A percentile compares a stretch with the other conserved stretches of the same genome.
phyloP scores from a whole-genome alignment of 176 grass and related monocot species.

The Pontederia crassipes region DNA sequence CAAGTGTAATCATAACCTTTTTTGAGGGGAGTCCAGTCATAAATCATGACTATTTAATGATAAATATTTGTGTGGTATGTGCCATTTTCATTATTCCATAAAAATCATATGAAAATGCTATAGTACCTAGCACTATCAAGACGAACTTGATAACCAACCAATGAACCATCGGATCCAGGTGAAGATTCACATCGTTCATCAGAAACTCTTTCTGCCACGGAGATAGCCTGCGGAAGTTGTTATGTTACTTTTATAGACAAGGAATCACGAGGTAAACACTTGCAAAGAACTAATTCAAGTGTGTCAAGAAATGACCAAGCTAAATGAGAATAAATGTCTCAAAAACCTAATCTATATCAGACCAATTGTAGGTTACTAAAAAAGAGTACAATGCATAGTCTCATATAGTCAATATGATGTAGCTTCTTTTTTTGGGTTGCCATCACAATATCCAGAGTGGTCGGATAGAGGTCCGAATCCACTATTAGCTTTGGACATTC shows the following conservation, averaged over 20 bases:
- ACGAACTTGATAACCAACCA: constrained; percentile 95
- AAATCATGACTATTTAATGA: too few species aligned
- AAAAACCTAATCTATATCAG: too few species aligned
- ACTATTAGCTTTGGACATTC: background rate
- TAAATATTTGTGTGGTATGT: background rate
- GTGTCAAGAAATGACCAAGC: too few species aligned
- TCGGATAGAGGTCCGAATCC: background rate
- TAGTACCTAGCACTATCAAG: constrained; percentile 75
- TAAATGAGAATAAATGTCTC: too few species aligned
- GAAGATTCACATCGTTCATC: constrained; percentile 92
- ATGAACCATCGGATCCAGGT: constrained; percentile 75
- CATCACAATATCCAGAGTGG: too few species aligned
- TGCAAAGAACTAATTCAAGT: background rate
- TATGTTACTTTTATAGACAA: background rate
- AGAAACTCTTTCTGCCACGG: constrained; percentile 93
- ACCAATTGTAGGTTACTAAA: too few species aligned
- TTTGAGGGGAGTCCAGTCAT: too few species aligned
- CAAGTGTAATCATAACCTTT: too few species aligned
- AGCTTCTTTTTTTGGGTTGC: too few species aligned
- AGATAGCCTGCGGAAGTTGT: constrained; percentile 49
- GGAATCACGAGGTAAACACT: background rate
- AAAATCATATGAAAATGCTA: background rate
- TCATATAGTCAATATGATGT: too few species aligned
- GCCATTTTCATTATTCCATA: background rate
- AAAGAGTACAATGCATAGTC: too few species aligned